Base-by-base conservation (phyloP, 495 filamentous ascomycete species). In the Neurospora sp. region DNA sequence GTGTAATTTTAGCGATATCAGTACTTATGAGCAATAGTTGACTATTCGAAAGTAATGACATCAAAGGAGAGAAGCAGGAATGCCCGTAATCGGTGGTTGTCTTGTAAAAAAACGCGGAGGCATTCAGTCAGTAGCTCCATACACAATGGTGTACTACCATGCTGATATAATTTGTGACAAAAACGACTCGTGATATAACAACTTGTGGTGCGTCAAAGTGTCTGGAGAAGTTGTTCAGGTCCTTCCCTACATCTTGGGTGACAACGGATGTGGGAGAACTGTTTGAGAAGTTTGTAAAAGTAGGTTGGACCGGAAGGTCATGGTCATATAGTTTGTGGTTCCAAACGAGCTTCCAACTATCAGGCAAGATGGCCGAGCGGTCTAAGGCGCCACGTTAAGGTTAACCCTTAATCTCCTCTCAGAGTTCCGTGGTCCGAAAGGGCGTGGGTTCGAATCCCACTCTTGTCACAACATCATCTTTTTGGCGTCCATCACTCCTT, bases 391-490 rank as follows among this genome's bases (percentile, higher is more conserved):
- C 46, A 54, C 46, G 46, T 54, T 54, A 54, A 54, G 46, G 54
- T 62, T 62, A 31, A 62, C 54, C 54, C 54, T 62, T 35, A 62
- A 62, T 62, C 12, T 35, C 54, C 54, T 62, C 6, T 31, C 5
- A 3, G 27, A 16, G 54, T 80, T 81, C 79, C 78, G 79, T 79
- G 75, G 78, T 81, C 77, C 79, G 77, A 81, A 78, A 80, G 78
- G 78, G 79, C 79, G 80, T 78, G 79, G 78, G 80, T 81, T 79
- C 77, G 80, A 81, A 80, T 80, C 80, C 78, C 77, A 81, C 79
- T 80, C 77, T 81, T 74, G 74, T 79, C 79, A 79, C 42, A 7
- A 6, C n/a, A 35, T 16, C 2, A 35, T 48, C 35, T 37, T 35
- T 66, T 66, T 37, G 6, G 3, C 2, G 3, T 35, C 3, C 0